Evolutionary conservation across 257 asterid species (phyloP).

Genomic region (Plantago ovata): DNA sequence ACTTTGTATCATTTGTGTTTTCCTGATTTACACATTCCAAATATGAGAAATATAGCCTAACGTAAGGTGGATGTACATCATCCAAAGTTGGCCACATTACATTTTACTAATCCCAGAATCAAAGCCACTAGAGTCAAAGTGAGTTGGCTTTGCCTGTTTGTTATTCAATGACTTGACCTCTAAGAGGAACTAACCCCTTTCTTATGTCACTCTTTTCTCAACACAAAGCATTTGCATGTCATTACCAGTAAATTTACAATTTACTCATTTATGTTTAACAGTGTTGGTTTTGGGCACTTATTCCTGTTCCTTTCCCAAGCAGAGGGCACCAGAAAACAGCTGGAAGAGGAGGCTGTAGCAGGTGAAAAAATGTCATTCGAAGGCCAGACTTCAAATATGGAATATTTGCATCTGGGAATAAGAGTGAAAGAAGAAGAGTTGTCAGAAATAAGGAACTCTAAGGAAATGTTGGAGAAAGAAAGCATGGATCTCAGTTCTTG

Average conservation of each 20-base stretch:
- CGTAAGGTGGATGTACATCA: constrained; percentile 13
- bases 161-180: too few relatives aligned
- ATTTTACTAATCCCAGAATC: constrained; percentile 14
- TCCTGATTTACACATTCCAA: constrained; percentile 6
- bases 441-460: constrained; percentile 39
- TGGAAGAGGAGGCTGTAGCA: constrained; percentile 65
- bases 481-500: constrained; percentile 48
- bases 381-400: constrained; percentile 61
- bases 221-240: constrained; percentile 12
- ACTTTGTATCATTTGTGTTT: too few relatives aligned
- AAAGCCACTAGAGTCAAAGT: not conserved
- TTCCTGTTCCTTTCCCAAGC: constrained; percentile 22
- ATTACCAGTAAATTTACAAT: not conserved
- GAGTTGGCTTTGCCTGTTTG: constrained; percentile 11
- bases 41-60: constrained; percentile 11
- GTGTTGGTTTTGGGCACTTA: constrained; percentile 8
- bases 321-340: constrained; percentile 53
- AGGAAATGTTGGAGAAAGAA: constrained; percentile 58
- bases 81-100: constrained; percentile 5
- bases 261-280: not conserved
- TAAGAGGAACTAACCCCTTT: constrained; percentile 16
- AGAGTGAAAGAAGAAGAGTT: constrained; percentile 59
- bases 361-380: constrained; percentile 46
- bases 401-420: constrained; percentile 52
- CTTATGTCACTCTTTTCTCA: constrained; percentile 10